Conservation (phyloP, 345 rosid species). For the Citrus hindsii region DNA sequence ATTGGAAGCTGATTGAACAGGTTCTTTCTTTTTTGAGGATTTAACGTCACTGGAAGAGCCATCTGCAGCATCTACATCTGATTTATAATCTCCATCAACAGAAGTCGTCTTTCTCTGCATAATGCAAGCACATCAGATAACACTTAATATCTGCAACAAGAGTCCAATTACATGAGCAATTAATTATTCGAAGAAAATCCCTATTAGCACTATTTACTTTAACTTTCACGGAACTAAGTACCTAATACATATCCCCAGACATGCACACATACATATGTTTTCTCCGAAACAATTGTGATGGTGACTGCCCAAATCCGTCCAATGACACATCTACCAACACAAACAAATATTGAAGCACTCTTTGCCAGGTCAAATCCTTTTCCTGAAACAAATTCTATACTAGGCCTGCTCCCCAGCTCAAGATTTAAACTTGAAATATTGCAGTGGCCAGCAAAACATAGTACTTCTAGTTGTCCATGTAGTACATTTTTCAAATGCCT, state of each 20-base stretch:
- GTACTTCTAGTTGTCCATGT: background rate
- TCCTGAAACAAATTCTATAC: background rate
- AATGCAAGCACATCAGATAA: conserved; percentile 10
- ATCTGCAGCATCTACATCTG: conserved; percentile 31
- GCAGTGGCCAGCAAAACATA: background rate
- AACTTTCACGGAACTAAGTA: background rate
- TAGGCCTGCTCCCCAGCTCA: background rate
- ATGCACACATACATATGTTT: background rate
- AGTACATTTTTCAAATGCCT: background rate
- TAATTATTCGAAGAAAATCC: background rate
- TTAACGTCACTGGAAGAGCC: conserved; percentile 24
- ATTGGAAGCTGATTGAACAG: conserved; percentile 48
- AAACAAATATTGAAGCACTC: background rate
- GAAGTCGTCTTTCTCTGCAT: conserved; percentile 61
- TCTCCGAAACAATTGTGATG: background rate
- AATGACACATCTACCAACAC: background rate
- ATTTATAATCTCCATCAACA: conserved; percentile 33
- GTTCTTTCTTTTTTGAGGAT: conserved; percentile 35
- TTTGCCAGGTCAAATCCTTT: background rate
- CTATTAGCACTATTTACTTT: background rate
- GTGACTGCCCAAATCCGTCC: background rate
- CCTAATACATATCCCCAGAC: background rate
- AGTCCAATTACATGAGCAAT: background rate
- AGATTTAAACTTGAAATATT: background rate
- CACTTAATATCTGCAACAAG: conserved; percentile 1